Percentiles rank a stretch among this genome's conserved stretches.
phyloP scores from a whole-genome alignment of 2,329 filamentous ascomycete genomes.

The Aspergillus sp. region DNA sequence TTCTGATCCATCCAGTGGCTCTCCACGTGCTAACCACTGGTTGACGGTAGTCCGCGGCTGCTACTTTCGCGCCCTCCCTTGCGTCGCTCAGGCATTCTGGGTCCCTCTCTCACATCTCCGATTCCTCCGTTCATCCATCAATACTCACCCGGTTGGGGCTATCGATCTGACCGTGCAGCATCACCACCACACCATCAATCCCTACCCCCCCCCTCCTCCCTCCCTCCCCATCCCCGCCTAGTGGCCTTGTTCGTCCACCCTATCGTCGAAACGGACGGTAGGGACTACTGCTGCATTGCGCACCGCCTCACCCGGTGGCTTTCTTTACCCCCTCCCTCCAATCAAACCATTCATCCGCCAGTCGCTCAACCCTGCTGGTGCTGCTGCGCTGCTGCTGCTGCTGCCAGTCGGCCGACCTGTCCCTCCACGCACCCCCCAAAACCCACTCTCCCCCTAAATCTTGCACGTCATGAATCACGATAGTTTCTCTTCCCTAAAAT shows the following conservation, averaged over 20 bases:
- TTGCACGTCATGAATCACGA: conserved; percentile 40
- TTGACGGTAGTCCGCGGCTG: conserved; percentile 23
- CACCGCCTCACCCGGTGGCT: conserved; percentile 30
- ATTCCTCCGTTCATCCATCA: conserved; percentile 17
- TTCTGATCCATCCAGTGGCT: conserved; percentile 19
- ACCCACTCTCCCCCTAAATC: conserved; percentile 31
- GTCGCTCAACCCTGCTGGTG: conserved; percentile 13
- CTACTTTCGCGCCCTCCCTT: conserved; percentile 26
- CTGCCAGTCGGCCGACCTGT: conserved; percentile 22
- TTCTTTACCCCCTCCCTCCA: conserved; percentile 23
- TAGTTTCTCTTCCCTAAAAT: conserved; percentile 40
- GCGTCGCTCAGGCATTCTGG: conserved; percentile 21
- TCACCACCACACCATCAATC: conserved; percentile 13
- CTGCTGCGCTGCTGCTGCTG: not conserved
- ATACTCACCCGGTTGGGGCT: conserved; percentile 15
- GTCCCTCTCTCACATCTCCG: conserved; percentile 24
- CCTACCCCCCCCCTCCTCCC: not conserved
- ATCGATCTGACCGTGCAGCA: conserved; percentile 23
- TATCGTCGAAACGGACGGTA: conserved; percentile 18
- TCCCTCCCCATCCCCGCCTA: not conserved
- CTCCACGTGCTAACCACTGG: conserved; percentile 30
- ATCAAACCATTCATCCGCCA: conserved; percentile 20
- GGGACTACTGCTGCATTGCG: conserved; percentile 19
- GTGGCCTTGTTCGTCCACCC: conserved; percentile 12
- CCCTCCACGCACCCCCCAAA: conserved; percentile 28